These are phyloP conservation scores for Phyllosticta citribraziliensis DNA, from an alignment of 2,329 filamentous ascomycete species.

Conservation along the genomic window DNA sequence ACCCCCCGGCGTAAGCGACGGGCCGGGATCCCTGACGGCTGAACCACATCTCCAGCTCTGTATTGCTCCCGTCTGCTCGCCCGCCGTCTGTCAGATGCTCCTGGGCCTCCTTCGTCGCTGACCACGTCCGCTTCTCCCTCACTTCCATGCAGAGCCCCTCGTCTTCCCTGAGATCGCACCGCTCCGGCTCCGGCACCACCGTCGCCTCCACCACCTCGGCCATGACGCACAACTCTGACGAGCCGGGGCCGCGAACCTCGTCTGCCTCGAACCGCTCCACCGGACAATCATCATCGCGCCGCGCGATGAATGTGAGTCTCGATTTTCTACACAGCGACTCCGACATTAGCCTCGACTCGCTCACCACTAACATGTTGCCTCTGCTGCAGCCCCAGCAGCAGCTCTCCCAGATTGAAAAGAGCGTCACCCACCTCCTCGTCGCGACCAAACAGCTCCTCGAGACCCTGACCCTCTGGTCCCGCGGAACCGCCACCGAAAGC, in stretches of 20 bases:
- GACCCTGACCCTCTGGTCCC: conserved; percentile 95
- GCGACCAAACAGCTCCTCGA: conserved; percentile 97
- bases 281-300: conserved; percentile 22
- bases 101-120: background rate
- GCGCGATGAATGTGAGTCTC: conserved; percentile 28
- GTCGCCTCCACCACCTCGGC: conserved; percentile 22
- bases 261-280: conserved; percentile 55
- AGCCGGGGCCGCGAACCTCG: conserved; percentile 53
- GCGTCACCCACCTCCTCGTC: conserved; percentile 92
- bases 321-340: conserved; percentile 1
- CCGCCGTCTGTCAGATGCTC: conserved; percentile 2
- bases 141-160: conserved; percentile 12
- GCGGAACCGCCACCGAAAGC: conserved; percentile 79
- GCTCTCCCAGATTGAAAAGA: conserved; percentile 97
- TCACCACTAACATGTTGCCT: background rate
- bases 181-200: conserved; percentile 15
- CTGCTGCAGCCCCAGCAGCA: conserved; percentile 54
- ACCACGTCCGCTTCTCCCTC: conserved; percentile 1
- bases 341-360: background rate
- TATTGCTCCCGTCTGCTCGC: background rate
- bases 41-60: background rate
- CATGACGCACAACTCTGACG: conserved; percentile 49
- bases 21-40: conserved; percentile 8
- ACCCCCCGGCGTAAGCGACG: conserved; percentile 2
- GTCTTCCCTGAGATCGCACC: conserved; percentile 12